phyloP scores from a whole-genome alignment of 2,329 filamentous ascomycete genomes.

The Periconia sp. region DNA sequence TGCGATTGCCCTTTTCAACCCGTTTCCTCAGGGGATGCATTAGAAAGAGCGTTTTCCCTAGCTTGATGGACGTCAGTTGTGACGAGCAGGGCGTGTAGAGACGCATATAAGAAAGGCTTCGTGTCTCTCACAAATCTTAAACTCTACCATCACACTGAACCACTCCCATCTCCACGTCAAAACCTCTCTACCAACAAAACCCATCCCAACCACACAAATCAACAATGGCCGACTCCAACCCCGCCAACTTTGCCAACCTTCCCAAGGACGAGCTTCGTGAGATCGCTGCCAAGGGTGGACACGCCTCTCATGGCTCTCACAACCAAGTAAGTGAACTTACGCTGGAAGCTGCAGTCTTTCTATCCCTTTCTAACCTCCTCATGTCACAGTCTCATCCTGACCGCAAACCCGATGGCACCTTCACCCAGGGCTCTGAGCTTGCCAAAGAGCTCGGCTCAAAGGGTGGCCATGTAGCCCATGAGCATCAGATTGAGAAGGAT shows the following conservation, averaged over 20 bases:
- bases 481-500: constrained; percentile 21
- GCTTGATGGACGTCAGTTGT: neutral
- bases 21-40: constrained; percentile 5
- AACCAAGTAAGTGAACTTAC: neutral
- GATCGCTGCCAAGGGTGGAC: constrained; percentile 54
- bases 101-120: neutral
- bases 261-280: constrained; percentile 52
- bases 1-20: neutral
- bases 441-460: constrained; percentile 42
- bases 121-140: neutral
- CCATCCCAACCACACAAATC: constrained; percentile 1
- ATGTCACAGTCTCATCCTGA: constrained; percentile 19
- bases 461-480: constrained; percentile 38
- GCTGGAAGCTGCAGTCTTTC: neutral
- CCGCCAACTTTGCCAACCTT: constrained; percentile 56
- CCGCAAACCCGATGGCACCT: constrained; percentile 44
- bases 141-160: neutral
- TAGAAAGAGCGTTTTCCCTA: neutral
- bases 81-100: no score
- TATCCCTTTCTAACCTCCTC: constrained; percentile 2
- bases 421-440: constrained; percentile 40
- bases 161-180: neutral
- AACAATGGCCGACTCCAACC: constrained; percentile 47
- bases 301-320: constrained; percentile 39
- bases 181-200: neutral